Percentiles rank a stretch among this genome's conserved stretches.
Conservation (phyloP, 148 eudicot species). For the Simmondsia chinensis region DNA sequence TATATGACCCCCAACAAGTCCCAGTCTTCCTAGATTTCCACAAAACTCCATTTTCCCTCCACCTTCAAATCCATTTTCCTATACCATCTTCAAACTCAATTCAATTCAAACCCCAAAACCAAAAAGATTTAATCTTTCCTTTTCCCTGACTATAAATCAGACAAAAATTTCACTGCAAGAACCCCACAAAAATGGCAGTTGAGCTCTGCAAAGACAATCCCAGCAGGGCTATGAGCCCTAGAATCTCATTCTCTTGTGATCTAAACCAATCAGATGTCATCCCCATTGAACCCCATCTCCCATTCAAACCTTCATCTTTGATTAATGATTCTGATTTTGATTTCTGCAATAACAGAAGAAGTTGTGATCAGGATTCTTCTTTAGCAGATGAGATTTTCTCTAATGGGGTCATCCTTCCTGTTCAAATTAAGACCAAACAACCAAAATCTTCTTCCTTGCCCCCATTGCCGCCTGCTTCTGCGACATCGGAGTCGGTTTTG, state of each 20-base stretch:
- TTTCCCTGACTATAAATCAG: too few relatives aligned
- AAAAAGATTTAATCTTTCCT: too few relatives aligned
- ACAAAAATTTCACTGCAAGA: too few relatives aligned
- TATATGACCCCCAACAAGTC: too few relatives aligned
- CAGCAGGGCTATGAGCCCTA: slow-evolving; percentile 45
- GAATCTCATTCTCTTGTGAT: slow-evolving; percentile 86
- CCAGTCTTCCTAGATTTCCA: slow-evolving; percentile 4
- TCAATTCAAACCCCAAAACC: background rate
- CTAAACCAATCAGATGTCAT: slow-evolving; percentile 45
- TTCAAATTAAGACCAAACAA: slow-evolving; percentile 29
- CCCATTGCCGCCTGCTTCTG: slow-evolving; percentile 4
- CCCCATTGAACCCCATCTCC: slow-evolving; percentile 51
- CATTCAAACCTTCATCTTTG: slow-evolving; percentile 24
- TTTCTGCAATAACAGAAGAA: slow-evolving; percentile 39
- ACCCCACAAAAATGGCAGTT: slow-evolving; percentile 51
- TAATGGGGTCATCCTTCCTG: slow-evolving; percentile 58
- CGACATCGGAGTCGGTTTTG: slow-evolving; percentile 7
- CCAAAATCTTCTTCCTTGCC: slow-evolving; percentile 4
- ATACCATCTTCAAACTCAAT: too few relatives aligned
- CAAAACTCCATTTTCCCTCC: background rate
- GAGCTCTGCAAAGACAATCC: slow-evolving; percentile 48
- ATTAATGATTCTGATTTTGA: slow-evolving; percentile 62
- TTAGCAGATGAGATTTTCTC: slow-evolving; percentile 85
- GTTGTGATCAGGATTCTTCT: slow-evolving; percentile 32
- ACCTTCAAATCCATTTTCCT: slow-evolving; percentile 3